Evolutionary conservation across 495 filamentous ascomycete species (phyloP).

Genomic region (Podospora fimiseda): DNA sequence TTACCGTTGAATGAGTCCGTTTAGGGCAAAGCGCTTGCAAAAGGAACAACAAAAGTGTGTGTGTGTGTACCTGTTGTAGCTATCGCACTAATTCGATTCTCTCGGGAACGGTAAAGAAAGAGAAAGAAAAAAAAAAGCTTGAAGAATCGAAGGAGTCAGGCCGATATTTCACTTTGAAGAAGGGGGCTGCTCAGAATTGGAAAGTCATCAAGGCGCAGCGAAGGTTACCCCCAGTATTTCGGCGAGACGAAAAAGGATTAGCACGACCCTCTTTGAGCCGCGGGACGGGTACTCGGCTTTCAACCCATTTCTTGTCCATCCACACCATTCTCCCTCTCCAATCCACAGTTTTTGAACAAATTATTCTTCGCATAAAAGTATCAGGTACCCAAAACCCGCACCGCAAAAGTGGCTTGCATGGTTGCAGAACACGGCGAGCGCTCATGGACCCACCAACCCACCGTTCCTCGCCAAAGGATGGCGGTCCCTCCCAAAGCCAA

Average conservation of each 20-base stretch:
- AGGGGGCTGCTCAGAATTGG: constrained; percentile 2
- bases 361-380: constrained; percentile 7
- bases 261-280: constrained; percentile 1
- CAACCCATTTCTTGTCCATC: constrained; percentile 13
- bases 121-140: constrained; percentile 18
- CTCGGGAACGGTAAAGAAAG: constrained; percentile 24
- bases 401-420: constrained; percentile 17
- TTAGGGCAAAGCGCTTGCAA: no score
- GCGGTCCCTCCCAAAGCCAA: background rate
- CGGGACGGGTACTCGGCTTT: constrained; percentile 7
- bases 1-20: no score
- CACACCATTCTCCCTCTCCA: background rate
- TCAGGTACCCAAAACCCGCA: constrained; percentile 10
- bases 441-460: constrained; percentile 8
- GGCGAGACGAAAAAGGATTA: constrained; percentile 29
- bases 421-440: constrained; percentile 30
- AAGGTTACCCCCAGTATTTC: constrained; percentile 20
- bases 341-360: constrained; percentile 16
- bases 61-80: no score
- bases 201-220: constrained; percentile 26
- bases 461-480: background rate
- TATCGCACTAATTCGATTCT: background rate
- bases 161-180: constrained; percentile 42
- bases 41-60: no score
- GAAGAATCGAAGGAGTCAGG: constrained; percentile 41